Evolutionary conservation across 495 filamentous ascomycete genomes (phyloP).

Genomic region (Articulospora tetracladia): DNA sequence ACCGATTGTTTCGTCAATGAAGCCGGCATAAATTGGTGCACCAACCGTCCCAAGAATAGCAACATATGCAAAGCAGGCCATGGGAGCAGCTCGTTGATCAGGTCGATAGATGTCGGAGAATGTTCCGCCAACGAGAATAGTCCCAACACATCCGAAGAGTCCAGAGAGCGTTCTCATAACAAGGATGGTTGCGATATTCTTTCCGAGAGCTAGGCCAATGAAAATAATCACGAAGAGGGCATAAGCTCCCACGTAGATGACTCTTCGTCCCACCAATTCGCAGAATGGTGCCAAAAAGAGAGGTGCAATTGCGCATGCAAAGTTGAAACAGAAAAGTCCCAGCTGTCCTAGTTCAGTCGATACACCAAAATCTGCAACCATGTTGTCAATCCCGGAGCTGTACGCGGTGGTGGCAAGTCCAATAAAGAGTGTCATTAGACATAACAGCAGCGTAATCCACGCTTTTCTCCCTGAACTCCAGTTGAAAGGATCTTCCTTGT

Average conservation of each 20-base stretch:
- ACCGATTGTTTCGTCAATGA: slow-evolving; percentile 50
- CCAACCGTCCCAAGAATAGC: slow-evolving; percentile 68
- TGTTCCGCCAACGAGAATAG: slow-evolving; percentile 71
- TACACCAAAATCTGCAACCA: slow-evolving; percentile 35
- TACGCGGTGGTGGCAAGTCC: slow-evolving; percentile 46
- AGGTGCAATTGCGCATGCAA: slow-evolving; percentile 67
- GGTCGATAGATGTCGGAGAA: slow-evolving; percentile 73
- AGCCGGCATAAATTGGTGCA: slow-evolving; percentile 38
- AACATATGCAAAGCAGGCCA: slow-evolving; percentile 61
- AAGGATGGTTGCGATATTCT: slow-evolving; percentile 62
- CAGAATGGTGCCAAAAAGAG: slow-evolving; percentile 63
- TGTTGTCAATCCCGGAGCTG: slow-evolving; percentile 37
- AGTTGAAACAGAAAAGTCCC: slow-evolving; percentile 69
- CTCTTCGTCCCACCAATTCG: slow-evolving; percentile 71
- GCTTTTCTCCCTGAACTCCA: slow-evolving; percentile 35
- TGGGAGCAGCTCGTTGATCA: slow-evolving; percentile 58
- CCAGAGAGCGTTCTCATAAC: slow-evolving; percentile 77
- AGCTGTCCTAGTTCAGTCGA: slow-evolving; percentile 39
- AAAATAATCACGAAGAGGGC: slow-evolving; percentile 64
- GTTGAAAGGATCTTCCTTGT: slow-evolving; percentile 45
- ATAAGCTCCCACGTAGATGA: slow-evolving; percentile 66
- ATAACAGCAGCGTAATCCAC: slow-evolving; percentile 39
- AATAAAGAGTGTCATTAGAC: slow-evolving; percentile 44
- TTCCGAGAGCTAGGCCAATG: slow-evolving; percentile 57
- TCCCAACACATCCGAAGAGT: slow-evolving; percentile 69